phyloP scores from a whole-genome alignment of 345 rosid species.

The Cochlearia excelsa region DNA sequence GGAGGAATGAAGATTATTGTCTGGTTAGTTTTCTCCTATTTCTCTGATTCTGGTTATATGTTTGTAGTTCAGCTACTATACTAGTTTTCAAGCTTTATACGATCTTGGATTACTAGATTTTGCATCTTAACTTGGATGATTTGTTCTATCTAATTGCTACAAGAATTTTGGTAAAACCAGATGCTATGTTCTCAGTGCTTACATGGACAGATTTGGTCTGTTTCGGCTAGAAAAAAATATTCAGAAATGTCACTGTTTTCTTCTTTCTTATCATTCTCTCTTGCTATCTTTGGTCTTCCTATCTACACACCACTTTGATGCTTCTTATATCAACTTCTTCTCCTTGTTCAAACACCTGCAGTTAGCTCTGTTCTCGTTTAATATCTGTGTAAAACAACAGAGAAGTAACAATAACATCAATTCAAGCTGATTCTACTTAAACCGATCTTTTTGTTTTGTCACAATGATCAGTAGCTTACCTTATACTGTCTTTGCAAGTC shows the following conservation, averaged over 20 bases:
- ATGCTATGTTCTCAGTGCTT: background rate
- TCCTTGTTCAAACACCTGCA: constrained; percentile 39
- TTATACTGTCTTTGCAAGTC: constrained; percentile 80
- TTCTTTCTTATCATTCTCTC: constrained; percentile 1
- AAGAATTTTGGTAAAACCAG: too few species aligned
- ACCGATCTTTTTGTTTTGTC: background rate
- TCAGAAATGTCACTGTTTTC: background rate
- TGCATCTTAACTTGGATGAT: background rate
- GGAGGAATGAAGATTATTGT: constrained; percentile 18
- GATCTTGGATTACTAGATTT: too few species aligned
- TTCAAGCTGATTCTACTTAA: background rate
- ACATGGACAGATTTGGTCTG: background rate
- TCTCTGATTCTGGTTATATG: background rate
- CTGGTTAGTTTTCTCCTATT: background rate
- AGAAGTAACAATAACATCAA: background rate
- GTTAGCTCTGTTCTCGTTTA: constrained; percentile 34
- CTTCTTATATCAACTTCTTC: constrained; percentile 23
- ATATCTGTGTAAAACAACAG: constrained; percentile 22
- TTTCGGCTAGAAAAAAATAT: background rate
- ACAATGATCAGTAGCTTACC: constrained; percentile 41
- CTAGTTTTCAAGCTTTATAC: too few species aligned
- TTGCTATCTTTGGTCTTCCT: constrained; percentile 2
- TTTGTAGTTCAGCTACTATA: too few species aligned
- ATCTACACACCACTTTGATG: constrained; percentile 24
- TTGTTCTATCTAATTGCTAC: background rate